phyloP scores from a whole-genome alignment of 345 rosid genomes.

The Syzygium aromaticum region DNA sequence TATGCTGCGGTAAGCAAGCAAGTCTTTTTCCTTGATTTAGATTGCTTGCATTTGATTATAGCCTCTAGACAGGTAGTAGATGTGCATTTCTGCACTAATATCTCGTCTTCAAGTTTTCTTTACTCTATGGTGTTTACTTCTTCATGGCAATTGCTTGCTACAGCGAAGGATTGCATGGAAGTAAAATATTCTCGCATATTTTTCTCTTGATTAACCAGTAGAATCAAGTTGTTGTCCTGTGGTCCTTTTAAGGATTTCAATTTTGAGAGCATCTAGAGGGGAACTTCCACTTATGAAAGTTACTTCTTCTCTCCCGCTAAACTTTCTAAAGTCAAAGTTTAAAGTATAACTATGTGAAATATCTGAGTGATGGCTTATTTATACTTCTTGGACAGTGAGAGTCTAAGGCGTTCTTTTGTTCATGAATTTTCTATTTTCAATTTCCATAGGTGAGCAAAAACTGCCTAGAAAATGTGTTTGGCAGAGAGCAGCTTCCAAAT shows the following conservation, averaged over 20 bases:
- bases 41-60: neutral
- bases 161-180: neutral
- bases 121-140: neutral
- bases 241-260: neutral
- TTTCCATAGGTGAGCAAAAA: neutral
- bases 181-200: neutral
- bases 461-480: neutral
- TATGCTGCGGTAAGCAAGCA: conserved; percentile 67
- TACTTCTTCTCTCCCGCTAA: neutral
- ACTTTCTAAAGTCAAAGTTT: neutral
- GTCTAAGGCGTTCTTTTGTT: neutral
- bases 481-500: neutral
- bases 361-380: neutral
- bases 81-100: neutral
- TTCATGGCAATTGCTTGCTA: neutral
- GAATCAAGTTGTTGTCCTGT: neutral
- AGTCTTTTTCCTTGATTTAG: neutral
- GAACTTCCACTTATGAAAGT: neutral
- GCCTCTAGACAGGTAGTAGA: neutral
- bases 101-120: neutral
- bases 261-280: neutral
- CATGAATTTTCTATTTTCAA: neutral
- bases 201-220: neutral
- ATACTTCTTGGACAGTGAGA: neutral
- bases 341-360: neutral